A percentile compares a stretch with the other conserved stretches of the same genome.
Evolutionary conservation across 1,284 basidiomycete species (phyloP).

Genomic region (Apiotrichum veenhuisii): DNA sequence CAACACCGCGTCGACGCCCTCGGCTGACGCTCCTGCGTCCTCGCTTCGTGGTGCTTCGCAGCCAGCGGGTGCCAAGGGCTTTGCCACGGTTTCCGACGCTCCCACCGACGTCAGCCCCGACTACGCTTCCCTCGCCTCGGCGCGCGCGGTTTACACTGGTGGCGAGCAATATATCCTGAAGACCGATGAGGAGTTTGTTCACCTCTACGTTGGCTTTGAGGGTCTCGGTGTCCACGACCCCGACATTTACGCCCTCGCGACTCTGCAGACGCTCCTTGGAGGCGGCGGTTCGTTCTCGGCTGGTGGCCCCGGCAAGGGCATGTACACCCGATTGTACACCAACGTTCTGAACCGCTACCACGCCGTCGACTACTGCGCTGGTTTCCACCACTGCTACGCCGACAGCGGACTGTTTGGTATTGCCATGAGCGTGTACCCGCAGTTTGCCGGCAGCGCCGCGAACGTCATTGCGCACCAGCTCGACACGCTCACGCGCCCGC

Average conservation of each 20-base stretch:
- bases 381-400: slow-evolving; percentile 96
- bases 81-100: slow-evolving; percentile 28
- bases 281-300: slow-evolving; percentile 69
- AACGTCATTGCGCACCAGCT: slow-evolving; percentile 81
- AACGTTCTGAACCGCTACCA: slow-evolving; percentile 93
- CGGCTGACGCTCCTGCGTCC: slow-evolving; percentile 22
- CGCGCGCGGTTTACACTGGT: slow-evolving; percentile 73
- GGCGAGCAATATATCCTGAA: slow-evolving; percentile 67
- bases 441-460: slow-evolving; percentile 62
- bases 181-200: slow-evolving; percentile 74
- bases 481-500: slow-evolving; percentile 50
- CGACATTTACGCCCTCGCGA: slow-evolving; percentile 91
- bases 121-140: slow-evolving; percentile 49
- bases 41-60: slow-evolving; percentile 52
- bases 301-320: slow-evolving; percentile 96
- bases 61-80: slow-evolving; percentile 58
- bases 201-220: slow-evolving; percentile 90
- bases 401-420: slow-evolving; percentile 94
- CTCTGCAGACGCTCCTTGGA: slow-evolving; percentile 90
- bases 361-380: slow-evolving; percentile 92
- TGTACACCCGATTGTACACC: slow-evolving; percentile 98
- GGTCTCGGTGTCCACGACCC: slow-evolving; percentile 87
- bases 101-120: slow-evolving; percentile 29
- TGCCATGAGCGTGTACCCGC: slow-evolving; percentile 80
- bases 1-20: slow-evolving; percentile 50